Conservation (phyloP, 257 asterid species). For the Primulina eburnea region DNA sequence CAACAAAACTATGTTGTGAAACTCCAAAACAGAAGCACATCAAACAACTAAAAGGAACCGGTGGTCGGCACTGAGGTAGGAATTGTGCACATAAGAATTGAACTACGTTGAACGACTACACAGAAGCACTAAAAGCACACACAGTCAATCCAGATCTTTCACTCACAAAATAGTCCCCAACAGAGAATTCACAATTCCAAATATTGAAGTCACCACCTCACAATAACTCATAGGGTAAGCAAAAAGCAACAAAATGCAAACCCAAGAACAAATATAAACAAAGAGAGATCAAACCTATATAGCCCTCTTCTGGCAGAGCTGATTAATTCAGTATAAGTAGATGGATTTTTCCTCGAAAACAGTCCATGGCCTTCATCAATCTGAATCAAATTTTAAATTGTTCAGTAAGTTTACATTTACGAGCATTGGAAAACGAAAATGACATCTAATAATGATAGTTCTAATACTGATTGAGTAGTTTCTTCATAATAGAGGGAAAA, state of each 20-base stretch:
- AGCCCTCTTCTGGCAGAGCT: constrained; percentile 66
- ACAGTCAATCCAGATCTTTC: neutral
- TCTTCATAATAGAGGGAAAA: constrained; percentile 3
- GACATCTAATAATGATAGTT: constrained; percentile 16
- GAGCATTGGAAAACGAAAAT: constrained; percentile 20
- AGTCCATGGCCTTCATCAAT: constrained; percentile 53
- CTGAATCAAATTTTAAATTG: constrained; percentile 42
- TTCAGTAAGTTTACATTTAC: constrained; percentile 11
- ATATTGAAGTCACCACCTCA: neutral
- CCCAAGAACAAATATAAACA: constrained; percentile 22
- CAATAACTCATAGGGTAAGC: neutral
- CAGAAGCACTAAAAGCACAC: neutral
- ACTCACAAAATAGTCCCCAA: neutral
- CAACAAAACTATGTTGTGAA: neutral
- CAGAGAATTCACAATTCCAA: neutral
- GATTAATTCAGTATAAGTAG: constrained; percentile 49
- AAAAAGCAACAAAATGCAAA: neutral
- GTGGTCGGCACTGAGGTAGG: neutral
- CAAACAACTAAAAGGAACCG: neutral
- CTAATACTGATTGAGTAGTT: constrained; percentile 18
- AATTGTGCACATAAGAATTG: neutral
- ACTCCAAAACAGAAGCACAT: constrained; percentile 14
- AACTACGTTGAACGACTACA: neutral
- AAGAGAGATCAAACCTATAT: constrained; percentile 57
- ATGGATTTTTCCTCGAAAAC: constrained; percentile 49